A percentile compares a stretch with the other conserved stretches of the same genome.
These are phyloP conservation scores for Yarrowia porcina DNA, from an alignment of 805 yeast genomes.

Conservation along the genomic window DNA sequence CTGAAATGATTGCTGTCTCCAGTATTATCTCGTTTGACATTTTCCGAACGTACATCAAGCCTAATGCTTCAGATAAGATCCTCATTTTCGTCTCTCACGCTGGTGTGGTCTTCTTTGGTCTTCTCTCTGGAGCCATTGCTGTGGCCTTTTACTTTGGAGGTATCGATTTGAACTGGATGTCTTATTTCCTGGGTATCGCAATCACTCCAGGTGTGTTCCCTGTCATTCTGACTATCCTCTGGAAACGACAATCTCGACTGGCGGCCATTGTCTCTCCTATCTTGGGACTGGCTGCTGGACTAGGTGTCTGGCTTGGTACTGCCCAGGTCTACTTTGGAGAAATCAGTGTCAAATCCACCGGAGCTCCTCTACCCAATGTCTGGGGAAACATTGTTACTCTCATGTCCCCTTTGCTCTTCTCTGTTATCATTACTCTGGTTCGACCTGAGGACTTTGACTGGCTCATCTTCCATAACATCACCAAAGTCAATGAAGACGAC, in stretches of 20 bases:
- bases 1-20: slow-evolving; percentile 44
- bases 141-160: slow-evolving; percentile 77
- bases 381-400: slow-evolving; percentile 37
- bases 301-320: slow-evolving; percentile 32
- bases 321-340: slow-evolving; percentile 34
- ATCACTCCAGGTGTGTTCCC: slow-evolving; percentile 42
- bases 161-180: slow-evolving; percentile 73
- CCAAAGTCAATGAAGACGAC: not conserved
- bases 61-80: slow-evolving; percentile 43
- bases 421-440: slow-evolving; percentile 37
- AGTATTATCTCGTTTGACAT: slow-evolving; percentile 48
- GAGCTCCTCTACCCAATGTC: slow-evolving; percentile 26
- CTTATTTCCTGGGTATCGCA: slow-evolving; percentile 63
- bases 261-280: slow-evolving; percentile 25
- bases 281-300: slow-evolving; percentile 26
- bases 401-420: slow-evolving; percentile 32
- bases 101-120: slow-evolving; percentile 43
- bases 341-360: slow-evolving; percentile 34
- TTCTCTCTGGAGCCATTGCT: slow-evolving; percentile 70
- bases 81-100: slow-evolving; percentile 45
- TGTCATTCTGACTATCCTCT: slow-evolving; percentile 50
- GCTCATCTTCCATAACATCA: slow-evolving; percentile 27
- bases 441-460: slow-evolving; percentile 45
- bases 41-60: slow-evolving; percentile 45
- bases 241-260: slow-evolving; percentile 35